A percentile compares a stretch with the other conserved stretches of the same genome.
These are phyloP conservation scores for Apophysomyces variabilis DNA, from an alignment of 371 early-diverging fungal species.

Conservation along the genomic window DNA sequence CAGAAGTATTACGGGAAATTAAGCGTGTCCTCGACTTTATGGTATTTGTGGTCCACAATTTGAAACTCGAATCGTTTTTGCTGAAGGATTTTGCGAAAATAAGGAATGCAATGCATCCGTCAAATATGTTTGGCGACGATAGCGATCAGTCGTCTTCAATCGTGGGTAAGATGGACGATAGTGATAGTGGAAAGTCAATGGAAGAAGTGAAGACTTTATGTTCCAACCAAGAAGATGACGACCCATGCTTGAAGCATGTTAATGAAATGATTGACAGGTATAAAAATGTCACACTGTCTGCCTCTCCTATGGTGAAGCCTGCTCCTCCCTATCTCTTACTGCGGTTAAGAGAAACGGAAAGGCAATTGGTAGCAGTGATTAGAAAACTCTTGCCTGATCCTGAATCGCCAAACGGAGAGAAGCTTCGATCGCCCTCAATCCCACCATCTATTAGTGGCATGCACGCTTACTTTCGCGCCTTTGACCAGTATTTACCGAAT, in stretches of 20 bases:
- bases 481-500: conserved; percentile 37
- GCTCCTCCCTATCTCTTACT: conserved; percentile 83
- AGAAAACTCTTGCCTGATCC: neutral
- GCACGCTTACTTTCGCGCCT: conserved; percentile 29
- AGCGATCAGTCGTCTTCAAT: neutral
- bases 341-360: conserved; percentile 59
- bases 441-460: conserved; percentile 28
- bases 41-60: conserved; percentile 81
- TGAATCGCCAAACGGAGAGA: conserved; percentile 14
- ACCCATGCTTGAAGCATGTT: conserved; percentile 36
- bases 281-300: conserved; percentile 72
- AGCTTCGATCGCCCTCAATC: conserved; percentile 4
- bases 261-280: conserved; percentile 52
- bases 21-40: conserved; percentile 81
- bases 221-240: conserved; percentile 22
- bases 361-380: conserved; percentile 31
- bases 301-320: conserved; percentile 80
- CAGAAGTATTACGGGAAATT: conserved; percentile 63
- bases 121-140: neutral
- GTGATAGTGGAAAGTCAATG: neutral
- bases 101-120: conserved; percentile 25
- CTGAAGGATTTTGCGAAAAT: conserved; percentile 70
- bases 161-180: neutral
- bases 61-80: conserved; percentile 80
- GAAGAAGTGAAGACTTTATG: conserved; percentile 12